Percentiles rank a stretch among this genome's conserved stretches.
phyloP scores from a whole-genome alignment of 2,329 filamentous ascomycete genomes.

The Penicillium frequentans region DNA sequence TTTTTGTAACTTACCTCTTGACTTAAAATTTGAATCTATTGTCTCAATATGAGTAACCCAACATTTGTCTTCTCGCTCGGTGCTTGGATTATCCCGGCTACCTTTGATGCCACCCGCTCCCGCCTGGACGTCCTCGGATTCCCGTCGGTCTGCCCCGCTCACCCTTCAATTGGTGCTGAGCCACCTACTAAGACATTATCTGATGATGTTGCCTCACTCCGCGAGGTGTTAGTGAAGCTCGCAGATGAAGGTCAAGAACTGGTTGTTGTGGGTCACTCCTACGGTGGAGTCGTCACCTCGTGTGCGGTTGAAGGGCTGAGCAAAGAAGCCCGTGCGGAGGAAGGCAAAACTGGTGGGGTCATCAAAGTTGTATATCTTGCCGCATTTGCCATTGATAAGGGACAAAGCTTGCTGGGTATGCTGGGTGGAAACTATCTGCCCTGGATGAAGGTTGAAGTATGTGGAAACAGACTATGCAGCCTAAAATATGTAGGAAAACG shows the following conservation, averaged over 20 bases:
- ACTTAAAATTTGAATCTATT: neutral
- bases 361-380: slow-evolving; percentile 32
- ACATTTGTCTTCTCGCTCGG: slow-evolving; percentile 42
- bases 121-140: slow-evolving; percentile 35
- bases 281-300: slow-evolving; percentile 33
- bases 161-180: slow-evolving; percentile 28
- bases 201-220: slow-evolving; percentile 35
- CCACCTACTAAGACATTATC: slow-evolving; percentile 35
- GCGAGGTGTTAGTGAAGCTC: slow-evolving; percentile 21
- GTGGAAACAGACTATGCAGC: neutral
- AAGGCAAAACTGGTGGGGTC: slow-evolving; percentile 30
- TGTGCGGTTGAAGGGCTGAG: slow-evolving; percentile 30
- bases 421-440: slow-evolving; percentile 21
- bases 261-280: slow-evolving; percentile 35
- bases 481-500: too few species aligned
- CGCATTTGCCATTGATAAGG: slow-evolving; percentile 38
- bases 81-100: slow-evolving; percentile 38
- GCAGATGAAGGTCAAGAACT: slow-evolving; percentile 27
- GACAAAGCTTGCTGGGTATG: slow-evolving; percentile 31
- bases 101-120: slow-evolving; percentile 31
- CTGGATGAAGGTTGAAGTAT: slow-evolving; percentile 24
- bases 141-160: slow-evolving; percentile 29
- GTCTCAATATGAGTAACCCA: slow-evolving; percentile 11
- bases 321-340: slow-evolving; percentile 19
- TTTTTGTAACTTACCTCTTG: neutral